phyloP scores from a whole-genome alignment of 345 rosid species.

The Boechera retrofracta region DNA sequence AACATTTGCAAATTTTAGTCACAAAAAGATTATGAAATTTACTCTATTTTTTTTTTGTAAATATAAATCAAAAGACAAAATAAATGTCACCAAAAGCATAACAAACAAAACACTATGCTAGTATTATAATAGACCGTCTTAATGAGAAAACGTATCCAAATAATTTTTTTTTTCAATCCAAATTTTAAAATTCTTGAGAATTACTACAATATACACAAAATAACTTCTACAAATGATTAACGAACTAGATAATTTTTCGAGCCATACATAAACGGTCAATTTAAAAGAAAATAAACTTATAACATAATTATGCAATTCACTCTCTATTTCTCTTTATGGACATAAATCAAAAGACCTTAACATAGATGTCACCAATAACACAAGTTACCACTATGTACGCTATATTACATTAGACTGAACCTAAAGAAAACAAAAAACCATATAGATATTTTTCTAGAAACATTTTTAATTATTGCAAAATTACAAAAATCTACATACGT shows the following conservation, averaged over 20 bases:
- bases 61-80: no score
- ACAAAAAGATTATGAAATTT: no score
- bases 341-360: no score
- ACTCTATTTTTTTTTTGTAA: no score
- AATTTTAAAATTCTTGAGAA: not conserved
- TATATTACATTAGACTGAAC: conserved; percentile 21
- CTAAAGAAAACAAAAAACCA: not conserved
- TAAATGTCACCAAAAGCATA: no score
- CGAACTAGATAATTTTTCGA: not conserved
- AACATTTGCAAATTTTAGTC: not conserved
- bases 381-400: not conserved
- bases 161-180: no score
- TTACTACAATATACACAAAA: not conserved
- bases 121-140: no score
- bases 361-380: not conserved
- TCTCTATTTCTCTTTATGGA: no score
- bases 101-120: no score
- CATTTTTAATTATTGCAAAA: conserved; percentile 23
- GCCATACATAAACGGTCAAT: not conserved
- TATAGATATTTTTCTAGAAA: not conserved
- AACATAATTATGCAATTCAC: not conserved
- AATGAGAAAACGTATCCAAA: no score
- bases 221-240: not conserved
- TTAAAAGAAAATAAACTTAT: no score
- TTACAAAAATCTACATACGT: conserved; percentile 31